These are phyloP conservation scores for Chalciporus pseudorubinellus DNA, from an alignment of 768 basidiomycete genomes.

Conservation along the genomic window DNA sequence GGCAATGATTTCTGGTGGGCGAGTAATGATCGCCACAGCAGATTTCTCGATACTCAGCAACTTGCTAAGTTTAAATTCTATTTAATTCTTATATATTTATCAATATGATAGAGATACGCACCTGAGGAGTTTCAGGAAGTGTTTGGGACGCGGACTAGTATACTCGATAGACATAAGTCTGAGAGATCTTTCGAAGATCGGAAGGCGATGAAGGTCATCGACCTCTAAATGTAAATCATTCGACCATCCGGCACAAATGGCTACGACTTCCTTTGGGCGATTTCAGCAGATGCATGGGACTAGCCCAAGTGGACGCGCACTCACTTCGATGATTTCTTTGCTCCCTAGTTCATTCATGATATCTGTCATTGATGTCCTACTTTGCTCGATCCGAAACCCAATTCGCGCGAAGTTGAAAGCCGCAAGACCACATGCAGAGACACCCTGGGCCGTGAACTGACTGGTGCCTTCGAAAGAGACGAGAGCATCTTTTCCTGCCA, in stretches of 20 bases:
- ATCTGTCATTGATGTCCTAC: slow-evolving; percentile 5
- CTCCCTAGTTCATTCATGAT: slow-evolving; percentile 22
- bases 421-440: slow-evolving; percentile 64
- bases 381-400: slow-evolving; percentile 35
- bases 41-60: slow-evolving; percentile 19
- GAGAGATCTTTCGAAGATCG: slow-evolving; percentile 46
- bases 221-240: slow-evolving; percentile 53
- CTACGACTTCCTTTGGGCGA: slow-evolving; percentile 46
- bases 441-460: slow-evolving; percentile 48
- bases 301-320: neutral
- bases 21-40: slow-evolving; percentile 55
- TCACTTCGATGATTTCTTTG: slow-evolving; percentile 26
- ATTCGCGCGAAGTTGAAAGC: slow-evolving; percentile 62
- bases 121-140: slow-evolving; percentile 35
- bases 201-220: slow-evolving; percentile 48
- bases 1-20: slow-evolving; percentile 69
- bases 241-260: slow-evolving; percentile 58
- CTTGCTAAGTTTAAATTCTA: slow-evolving; percentile 17
- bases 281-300: no score
- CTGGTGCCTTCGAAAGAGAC: slow-evolving; percentile 51
- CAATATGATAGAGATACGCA: slow-evolving; percentile 9
- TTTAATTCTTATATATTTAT: neutral
- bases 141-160: slow-evolving; percentile 34
- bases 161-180: slow-evolving; percentile 35
- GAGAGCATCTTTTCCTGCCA: slow-evolving; percentile 35